Conservation (phyloP, 2,329 filamentous ascomycete species). For the Colletotrichum liaoningense region DNA sequence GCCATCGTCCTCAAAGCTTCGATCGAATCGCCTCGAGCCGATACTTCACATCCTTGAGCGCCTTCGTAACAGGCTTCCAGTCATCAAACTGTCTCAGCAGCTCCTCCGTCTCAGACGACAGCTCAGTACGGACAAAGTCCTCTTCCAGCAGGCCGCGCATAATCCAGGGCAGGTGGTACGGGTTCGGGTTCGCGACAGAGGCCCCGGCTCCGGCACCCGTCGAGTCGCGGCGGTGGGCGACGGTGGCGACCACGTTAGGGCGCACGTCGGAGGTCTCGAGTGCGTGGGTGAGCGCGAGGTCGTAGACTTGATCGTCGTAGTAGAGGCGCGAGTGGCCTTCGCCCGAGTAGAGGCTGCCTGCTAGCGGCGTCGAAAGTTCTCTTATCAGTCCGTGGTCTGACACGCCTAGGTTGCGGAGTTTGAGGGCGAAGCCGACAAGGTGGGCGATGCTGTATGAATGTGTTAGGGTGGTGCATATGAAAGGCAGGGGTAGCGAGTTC, state of each 20-base stretch:
- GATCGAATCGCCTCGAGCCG: conserved; percentile 91
- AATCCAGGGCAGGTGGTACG: conserved; percentile 93
- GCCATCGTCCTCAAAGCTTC: conserved; percentile 66
- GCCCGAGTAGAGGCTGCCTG: conserved; percentile 89
- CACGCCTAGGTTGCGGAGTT: conserved; percentile 91
- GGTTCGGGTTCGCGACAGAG: conserved; percentile 72
- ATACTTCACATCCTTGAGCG: conserved; percentile 95
- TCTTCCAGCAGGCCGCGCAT: conserved; percentile 95
- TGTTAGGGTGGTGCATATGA: not conserved
- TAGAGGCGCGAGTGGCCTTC: conserved; percentile 96
- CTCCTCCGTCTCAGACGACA: conserved; percentile 80
- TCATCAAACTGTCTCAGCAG: conserved; percentile 90
- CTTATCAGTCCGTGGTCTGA: conserved; percentile 93
- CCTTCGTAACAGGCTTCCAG: conserved; percentile 92
- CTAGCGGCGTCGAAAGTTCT: conserved; percentile 88
- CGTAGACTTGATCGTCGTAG: conserved; percentile 88
- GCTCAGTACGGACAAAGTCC: conserved; percentile 85
- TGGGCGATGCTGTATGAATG: conserved; percentile 74
- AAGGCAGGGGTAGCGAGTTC: not conserved
- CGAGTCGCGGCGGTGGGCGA: conserved; percentile 29
- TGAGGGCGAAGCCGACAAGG: conserved; percentile 91
- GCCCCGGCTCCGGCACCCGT: conserved; percentile 12
- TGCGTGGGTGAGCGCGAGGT: conserved; percentile 78
- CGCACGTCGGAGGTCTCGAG: conserved; percentile 74
- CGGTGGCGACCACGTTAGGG: conserved; percentile 43